Base-by-base conservation (phyloP, 2,329 filamentous ascomycete species). In the Cryoendolithus antarcticus region DNA sequence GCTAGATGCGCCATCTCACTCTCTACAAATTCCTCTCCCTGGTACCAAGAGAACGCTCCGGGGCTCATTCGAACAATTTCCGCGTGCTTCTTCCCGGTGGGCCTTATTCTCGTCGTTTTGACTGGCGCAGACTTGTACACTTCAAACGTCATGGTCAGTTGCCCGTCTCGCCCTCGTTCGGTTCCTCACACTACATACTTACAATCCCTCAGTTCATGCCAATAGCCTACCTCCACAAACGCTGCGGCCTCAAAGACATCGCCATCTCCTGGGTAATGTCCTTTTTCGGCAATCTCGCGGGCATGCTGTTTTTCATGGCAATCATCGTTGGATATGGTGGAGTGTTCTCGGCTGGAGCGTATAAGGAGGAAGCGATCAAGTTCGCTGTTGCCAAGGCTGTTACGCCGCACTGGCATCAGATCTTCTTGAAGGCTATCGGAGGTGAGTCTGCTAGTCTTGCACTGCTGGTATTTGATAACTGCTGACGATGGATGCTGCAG, bases 381-480 rank as follows among this genome's bases (percentile, higher is more conserved):
- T 70, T 69, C 37, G 65, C 66, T 0, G 67, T 60, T 7, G 59
- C 62, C 11, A 75, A 75, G 45, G 66, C 65, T 43, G 53, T 72
- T 7, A 60, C 54, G 0, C 70, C 71, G 0, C 47, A 60, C 2
- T 71, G 69, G 58, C 66, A 71, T 36, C 62, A 67, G 40, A 69
- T 75, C 37, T 72, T 76, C 48, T 54, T 75, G 1, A 62, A 68
- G 32, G 72, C 57, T 1, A 72, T 76, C 33, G 68, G 71, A 4
- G 19, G 19, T 21, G 19, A 21, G 19, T 6, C 19, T 21, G 44
- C n/a, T n/a, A n/a, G n/a, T n/a, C 41, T n/a, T 21, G 19, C n/a
- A n/a, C n/a, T n/a, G n/a, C n/a, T 21, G 19, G 19, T 6, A 21
- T 21, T 21, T 4, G 19, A 3, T 21, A 6, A 21, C 3, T 30